Percentiles rank a stretch among this genome's conserved stretches.
These are phyloP conservation scores for Salix exigua DNA, from an alignment of 345 rosid species.

Conservation along the genomic window DNA sequence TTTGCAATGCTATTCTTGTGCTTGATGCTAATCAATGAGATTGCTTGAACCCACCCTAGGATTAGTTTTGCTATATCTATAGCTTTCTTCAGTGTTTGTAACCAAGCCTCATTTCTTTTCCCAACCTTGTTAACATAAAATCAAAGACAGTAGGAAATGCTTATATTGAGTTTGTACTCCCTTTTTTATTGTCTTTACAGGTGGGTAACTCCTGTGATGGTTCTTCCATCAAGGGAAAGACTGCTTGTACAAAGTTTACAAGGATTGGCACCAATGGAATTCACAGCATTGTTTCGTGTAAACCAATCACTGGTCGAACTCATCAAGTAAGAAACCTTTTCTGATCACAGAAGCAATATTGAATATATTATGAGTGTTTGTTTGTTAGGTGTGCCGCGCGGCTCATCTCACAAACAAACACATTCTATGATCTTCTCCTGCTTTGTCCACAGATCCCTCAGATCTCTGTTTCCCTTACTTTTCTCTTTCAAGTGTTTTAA, in stretches of 20 bases:
- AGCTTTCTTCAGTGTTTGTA: not conserved
- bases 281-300: slow-evolving; percentile 80
- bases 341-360: not conserved
- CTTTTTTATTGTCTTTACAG: slow-evolving; percentile 32
- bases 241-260: slow-evolving; percentile 79
- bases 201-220: slow-evolving; percentile 39
- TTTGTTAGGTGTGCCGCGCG: no score
- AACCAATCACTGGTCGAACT: slow-evolving; percentile 90
- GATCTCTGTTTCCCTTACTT: no score
- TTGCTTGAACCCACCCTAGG: not conserved
- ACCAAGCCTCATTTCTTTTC: not conserved
- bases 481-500: no score
- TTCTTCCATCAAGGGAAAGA: slow-evolving; percentile 55
- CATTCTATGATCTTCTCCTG: no score
- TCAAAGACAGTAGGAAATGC: not conserved
- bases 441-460: no score
- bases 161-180: slow-evolving; percentile 7
- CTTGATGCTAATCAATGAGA: not conserved
- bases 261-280: slow-evolving; percentile 73
- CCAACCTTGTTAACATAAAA: not conserved
- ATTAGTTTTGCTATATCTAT: not conserved
- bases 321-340: slow-evolving; percentile 61
- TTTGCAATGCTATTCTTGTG: not conserved
- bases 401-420: no score
- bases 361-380: no score